phyloP scores from a whole-genome alignment of 2,329 filamentous ascomycete genomes.

The Colletotrichum spaethianum region DNA sequence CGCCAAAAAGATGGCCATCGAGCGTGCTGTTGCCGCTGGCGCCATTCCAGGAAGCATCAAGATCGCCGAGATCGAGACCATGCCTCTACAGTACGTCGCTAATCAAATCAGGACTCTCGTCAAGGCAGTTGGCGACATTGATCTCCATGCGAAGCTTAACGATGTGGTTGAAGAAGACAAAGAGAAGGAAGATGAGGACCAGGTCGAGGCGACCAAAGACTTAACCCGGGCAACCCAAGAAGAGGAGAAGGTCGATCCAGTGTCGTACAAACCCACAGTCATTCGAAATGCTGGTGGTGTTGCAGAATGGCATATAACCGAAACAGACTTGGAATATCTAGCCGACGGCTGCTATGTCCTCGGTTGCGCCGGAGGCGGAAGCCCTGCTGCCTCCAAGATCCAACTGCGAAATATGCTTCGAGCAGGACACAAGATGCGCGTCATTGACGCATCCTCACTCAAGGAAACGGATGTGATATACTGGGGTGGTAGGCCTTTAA shows the following conservation, averaged over 20 bases:
- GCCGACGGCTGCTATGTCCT: constrained; percentile 63
- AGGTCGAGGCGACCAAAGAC: constrained; percentile 53
- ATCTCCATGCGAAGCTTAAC: constrained; percentile 55
- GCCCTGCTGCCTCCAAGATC: constrained; percentile 53
- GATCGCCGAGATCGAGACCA: constrained; percentile 59
- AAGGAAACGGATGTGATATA: constrained; percentile 60
- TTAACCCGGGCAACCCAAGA: constrained; percentile 55
- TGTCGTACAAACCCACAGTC: constrained; percentile 20
- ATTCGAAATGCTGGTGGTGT: constrained; percentile 33
- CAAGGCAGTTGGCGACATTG: constrained; percentile 57
- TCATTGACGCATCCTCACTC: constrained; percentile 57
- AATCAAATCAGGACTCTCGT: constrained; percentile 53
- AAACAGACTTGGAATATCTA: constrained; percentile 61
- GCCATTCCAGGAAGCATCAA: constrained; percentile 48
- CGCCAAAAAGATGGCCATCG: constrained; percentile 43
- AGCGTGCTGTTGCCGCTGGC: constrained; percentile 41
- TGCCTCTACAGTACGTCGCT: constrained; percentile 52
- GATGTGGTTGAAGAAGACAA: constrained; percentile 55
- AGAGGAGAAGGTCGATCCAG: constrained; percentile 59
- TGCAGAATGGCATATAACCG: constrained; percentile 59
- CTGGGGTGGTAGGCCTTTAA: constrained; percentile 52
- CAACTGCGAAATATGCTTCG: constrained; percentile 57
- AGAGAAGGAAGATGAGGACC: constrained; percentile 52
- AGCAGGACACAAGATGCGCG: constrained; percentile 55
- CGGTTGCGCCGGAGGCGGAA: constrained; percentile 60